Conservation (phyloP, 129 eudicot genomes). For the Escallonia rubra region DNA sequence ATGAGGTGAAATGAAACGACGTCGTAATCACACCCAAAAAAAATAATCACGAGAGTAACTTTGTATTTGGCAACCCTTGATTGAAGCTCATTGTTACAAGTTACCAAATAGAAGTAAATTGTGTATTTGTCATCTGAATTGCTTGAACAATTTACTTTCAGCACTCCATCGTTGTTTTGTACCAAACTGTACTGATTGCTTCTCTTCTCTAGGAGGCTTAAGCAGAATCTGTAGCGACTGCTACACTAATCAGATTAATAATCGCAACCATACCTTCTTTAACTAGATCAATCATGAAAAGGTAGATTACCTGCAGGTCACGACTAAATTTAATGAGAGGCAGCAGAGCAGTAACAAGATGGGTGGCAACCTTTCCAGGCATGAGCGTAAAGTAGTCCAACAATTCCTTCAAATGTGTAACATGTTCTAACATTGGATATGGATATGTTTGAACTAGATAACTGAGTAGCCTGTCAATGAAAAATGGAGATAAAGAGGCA, state of each 20-base stretch:
- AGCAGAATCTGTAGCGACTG: too few species aligned
- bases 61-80: not conserved
- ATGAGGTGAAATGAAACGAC: not conserved
- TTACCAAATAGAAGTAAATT: not conserved
- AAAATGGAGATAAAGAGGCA: constrained; percentile 7
- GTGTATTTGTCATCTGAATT: not conserved
- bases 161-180: too few species aligned
- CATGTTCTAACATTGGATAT: constrained; percentile 54
- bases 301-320: constrained; percentile 58
- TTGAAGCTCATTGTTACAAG: not conserved
- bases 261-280: too few species aligned
- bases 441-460: constrained; percentile 49
- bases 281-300: constrained; percentile 4
- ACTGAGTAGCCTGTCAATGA: constrained; percentile 42
- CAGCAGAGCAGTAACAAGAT: constrained; percentile 42
- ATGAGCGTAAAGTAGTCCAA: constrained; percentile 67
- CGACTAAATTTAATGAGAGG: constrained; percentile 64
- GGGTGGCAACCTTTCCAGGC: constrained; percentile 51
- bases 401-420: constrained; percentile 71
- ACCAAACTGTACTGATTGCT: too few species aligned
- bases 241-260: too few species aligned
- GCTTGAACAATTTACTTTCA: not conserved
- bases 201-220: too few species aligned
- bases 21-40: not conserved
- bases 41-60: not conserved